Conservation (phyloP, 805 yeast species). For the Nakazawaea molendinolei region DNA sequence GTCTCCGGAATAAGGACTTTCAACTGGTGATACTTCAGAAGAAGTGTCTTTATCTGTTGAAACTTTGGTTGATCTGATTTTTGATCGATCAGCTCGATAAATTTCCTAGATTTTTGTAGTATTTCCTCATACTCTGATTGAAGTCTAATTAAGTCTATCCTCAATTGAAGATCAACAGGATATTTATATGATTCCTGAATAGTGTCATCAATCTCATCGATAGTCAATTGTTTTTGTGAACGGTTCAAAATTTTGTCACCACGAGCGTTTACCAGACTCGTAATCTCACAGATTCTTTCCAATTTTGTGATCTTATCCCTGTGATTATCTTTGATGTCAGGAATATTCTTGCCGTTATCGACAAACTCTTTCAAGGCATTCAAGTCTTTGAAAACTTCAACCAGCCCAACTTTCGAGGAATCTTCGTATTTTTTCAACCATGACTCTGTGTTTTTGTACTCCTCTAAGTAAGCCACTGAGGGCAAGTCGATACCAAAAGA, state of each 20-base stretch:
- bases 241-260: constrained; percentile 1
- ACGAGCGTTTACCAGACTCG: constrained; percentile 13
- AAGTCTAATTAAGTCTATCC: constrained; percentile 1
- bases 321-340: constrained; percentile 13
- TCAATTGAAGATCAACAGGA: constrained; percentile 7
- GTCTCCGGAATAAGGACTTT: constrained; percentile 1
- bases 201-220: not conserved
- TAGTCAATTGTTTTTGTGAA: not conserved
- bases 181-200: constrained; percentile 6
- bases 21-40: constrained; percentile 3
- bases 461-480: constrained; percentile 34
- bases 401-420: constrained; percentile 18
- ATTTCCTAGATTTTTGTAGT: constrained; percentile 14
- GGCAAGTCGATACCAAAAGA: constrained; percentile 53
- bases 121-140: constrained; percentile 13
- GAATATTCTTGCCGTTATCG: constrained; percentile 19
- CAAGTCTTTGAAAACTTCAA: constrained; percentile 5
- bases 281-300: constrained; percentile 13
- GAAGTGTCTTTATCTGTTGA: constrained; percentile 4
- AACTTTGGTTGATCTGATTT: constrained; percentile 6
- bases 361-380: constrained; percentile 12
- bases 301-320: constrained; percentile 12
- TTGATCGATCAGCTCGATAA: constrained; percentile 21
- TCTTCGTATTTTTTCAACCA: constrained; percentile 32
- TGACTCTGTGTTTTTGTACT: constrained; percentile 27